These are phyloP conservation scores for Austroboletus eburneus DNA, from an alignment of 768 basidiomycete genomes.

Conservation along the genomic window DNA sequence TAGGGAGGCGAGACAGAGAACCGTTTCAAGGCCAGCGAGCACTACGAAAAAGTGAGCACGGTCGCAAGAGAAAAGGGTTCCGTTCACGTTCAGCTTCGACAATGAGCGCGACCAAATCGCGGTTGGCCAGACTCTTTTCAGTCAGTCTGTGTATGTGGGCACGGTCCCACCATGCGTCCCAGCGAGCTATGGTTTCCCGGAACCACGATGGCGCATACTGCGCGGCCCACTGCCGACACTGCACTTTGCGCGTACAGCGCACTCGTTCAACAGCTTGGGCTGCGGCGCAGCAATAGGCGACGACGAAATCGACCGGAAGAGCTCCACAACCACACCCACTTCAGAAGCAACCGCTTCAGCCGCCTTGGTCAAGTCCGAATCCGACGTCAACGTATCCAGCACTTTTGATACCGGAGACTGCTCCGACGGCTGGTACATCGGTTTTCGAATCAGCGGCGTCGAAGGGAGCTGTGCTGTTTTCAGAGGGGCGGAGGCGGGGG, in stretches of 20 bases:
- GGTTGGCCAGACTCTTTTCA: constrained; percentile 53
- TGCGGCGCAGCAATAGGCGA: constrained; percentile 7
- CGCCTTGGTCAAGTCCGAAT: constrained; percentile 51
- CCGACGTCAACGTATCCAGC: constrained; percentile 56
- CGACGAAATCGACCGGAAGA: constrained; percentile 43
- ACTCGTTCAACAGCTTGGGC: too few relatives aligned
- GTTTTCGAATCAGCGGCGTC: constrained; percentile 36
- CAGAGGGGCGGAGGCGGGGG: constrained; percentile 16
- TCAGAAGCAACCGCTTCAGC: constrained; percentile 45
- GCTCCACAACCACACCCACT: constrained; percentile 36
- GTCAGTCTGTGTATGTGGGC: constrained; percentile 51
- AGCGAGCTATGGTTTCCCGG: constrained; percentile 16
- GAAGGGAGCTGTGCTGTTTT: constrained; percentile 28
- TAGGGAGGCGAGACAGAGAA: constrained; percentile 13
- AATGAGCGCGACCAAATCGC: constrained; percentile 58
- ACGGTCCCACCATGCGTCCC: constrained; percentile 51
- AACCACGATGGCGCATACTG: too few relatives aligned
- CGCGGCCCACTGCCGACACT: too few relatives aligned
- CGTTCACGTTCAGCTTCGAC: constrained; percentile 60
- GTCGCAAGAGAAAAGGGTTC: too few relatives aligned
- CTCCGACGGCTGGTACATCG: constrained; percentile 37
- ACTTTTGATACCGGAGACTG: constrained; percentile 51
- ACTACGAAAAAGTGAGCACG: constrained; percentile 23
- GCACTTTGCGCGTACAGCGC: too few relatives aligned
- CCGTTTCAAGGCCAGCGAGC: constrained; percentile 49